A percentile compares a stretch with the other conserved stretches of the same genome.
phyloP scores from a whole-genome alignment of 441 rosid genomes.

The Isatis lusitanica region DNA sequence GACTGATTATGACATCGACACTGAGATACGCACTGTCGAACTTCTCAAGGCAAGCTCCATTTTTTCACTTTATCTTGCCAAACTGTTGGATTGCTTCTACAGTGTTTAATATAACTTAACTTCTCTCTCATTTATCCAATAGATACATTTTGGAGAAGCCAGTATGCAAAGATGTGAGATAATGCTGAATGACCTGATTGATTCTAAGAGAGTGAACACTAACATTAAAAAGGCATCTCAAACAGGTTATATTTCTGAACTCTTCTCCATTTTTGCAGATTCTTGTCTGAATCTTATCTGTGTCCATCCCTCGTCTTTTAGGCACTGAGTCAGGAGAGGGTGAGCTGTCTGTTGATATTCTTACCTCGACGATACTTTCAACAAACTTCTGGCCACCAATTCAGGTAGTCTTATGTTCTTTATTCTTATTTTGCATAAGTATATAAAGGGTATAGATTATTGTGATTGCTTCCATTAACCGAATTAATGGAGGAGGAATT shows the following conservation, averaged over 20 bases:
- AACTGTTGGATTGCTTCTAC: not conserved
- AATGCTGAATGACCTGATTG: constrained; percentile 95
- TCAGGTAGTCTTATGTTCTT: constrained; percentile 52
- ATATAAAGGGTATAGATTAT: not conserved
- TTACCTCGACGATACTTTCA: constrained; percentile 85
- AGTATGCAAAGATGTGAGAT: constrained; percentile 98
- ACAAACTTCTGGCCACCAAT: constrained; percentile 98
- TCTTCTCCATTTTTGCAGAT: constrained; percentile 16
- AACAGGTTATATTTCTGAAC: constrained; percentile 44
- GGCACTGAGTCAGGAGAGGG: constrained; percentile 49
- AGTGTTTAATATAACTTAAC: constrained; percentile 8
- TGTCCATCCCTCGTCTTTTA: constrained; percentile 28
- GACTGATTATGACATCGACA: constrained; percentile 89
- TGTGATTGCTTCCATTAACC: constrained; percentile 5
- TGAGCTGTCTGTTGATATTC: constrained; percentile 58
- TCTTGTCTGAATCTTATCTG: constrained; percentile 17
- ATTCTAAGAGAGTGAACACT: constrained; percentile 91
- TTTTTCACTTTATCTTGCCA: not conserved
- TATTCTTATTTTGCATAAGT: not conserved
- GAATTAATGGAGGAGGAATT: constrained; percentile 12
- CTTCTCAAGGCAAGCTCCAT: constrained; percentile 77
- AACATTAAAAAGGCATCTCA: constrained; percentile 72
- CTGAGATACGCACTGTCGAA: constrained; percentile 90
- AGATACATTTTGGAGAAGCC: constrained; percentile 98
- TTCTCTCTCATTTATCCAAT: constrained; percentile 21